phyloP scores from a whole-genome alignment of 2,329 filamentous ascomycete genomes.

The Diplodia scrobiculata region DNA sequence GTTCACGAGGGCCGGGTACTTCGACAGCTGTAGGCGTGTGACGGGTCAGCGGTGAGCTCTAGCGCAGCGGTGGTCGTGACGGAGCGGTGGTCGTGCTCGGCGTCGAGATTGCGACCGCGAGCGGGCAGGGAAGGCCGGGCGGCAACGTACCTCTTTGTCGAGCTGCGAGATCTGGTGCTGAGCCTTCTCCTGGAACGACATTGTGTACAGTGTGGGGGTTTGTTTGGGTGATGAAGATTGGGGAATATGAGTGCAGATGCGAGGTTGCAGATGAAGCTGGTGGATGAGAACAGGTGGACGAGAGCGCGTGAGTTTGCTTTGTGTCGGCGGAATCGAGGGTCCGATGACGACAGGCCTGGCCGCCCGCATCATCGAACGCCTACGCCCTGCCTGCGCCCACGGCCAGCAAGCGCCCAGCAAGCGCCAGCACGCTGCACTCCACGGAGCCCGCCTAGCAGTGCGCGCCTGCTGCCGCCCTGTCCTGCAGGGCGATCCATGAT shows the following conservation, averaged over 20 bases:
- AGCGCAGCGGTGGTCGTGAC: constrained; percentile 5
- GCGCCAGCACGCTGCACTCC: background rate
- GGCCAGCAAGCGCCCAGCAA: background rate
- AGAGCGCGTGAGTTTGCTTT: constrained; percentile 24
- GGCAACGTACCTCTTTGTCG: constrained; percentile 72
- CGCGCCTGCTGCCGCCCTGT: background rate
- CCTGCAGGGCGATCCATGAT: constrained; percentile 14
- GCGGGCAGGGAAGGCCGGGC: constrained; percentile 6
- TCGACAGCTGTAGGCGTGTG: constrained; percentile 65
- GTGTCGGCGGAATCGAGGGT: constrained; percentile 24
- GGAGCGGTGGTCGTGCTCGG: background rate
- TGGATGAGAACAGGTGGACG: constrained; percentile 23
- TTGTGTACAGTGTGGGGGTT: constrained; percentile 48
- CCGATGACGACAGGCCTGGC: constrained; percentile 19
- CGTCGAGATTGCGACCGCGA: constrained; percentile 26
- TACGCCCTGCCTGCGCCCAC: background rate
- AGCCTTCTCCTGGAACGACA: constrained; percentile 76
- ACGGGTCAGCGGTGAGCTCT: constrained; percentile 23
- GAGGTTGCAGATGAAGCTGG: constrained; percentile 6
- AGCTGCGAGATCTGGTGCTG: constrained; percentile 76
- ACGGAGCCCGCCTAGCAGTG: background rate
- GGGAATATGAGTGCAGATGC: constrained; percentile 1
- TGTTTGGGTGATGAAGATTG: constrained; percentile 15
- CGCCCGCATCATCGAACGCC: background rate
- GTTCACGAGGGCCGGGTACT: constrained; percentile 81